A percentile compares a stretch with the other conserved stretches of the same genome.
phyloP scores from a whole-genome alignment of 2,329 filamentous ascomycete genomes.

The Pyrenophora tritici-repentis region DNA sequence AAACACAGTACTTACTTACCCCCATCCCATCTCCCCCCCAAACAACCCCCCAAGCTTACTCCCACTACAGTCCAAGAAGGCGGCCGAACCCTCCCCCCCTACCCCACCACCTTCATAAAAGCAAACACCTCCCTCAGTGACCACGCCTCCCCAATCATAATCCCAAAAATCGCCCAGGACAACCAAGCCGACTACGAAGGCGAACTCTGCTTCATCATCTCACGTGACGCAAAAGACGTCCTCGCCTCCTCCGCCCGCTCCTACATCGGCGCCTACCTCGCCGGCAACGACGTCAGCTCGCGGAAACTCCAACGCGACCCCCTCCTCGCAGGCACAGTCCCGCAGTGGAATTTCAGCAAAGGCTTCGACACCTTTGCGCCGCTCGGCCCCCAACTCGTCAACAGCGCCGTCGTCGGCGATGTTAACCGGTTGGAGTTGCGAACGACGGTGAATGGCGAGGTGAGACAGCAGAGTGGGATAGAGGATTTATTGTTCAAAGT shows the following conservation, averaged over 20 bases:
- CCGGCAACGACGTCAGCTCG: constrained; percentile 61
- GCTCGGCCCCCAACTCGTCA: constrained; percentile 57
- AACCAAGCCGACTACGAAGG: constrained; percentile 52
- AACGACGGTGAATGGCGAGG: constrained; percentile 56
- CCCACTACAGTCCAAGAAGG: constrained; percentile 55
- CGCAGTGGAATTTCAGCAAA: constrained; percentile 63
- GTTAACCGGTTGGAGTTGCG: constrained; percentile 49
- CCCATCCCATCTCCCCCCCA: too few species aligned
- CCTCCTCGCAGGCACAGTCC: constrained; percentile 55
- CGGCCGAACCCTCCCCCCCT: constrained; percentile 56
- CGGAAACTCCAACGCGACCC: constrained; percentile 60
- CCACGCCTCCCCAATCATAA: constrained; percentile 50
- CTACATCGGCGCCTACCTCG: constrained; percentile 60
- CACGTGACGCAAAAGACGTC: constrained; percentile 58
- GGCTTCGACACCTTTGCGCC: constrained; percentile 63
- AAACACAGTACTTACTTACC: constrained; percentile 55
- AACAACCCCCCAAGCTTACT: neutral
- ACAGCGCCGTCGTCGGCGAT: constrained; percentile 50
- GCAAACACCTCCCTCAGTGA: constrained; percentile 48
- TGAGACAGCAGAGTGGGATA: constrained; percentile 56
- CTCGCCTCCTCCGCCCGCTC: constrained; percentile 50
- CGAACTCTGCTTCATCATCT: constrained; percentile 55
- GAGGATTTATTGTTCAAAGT: constrained; percentile 56
- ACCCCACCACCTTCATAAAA: constrained; percentile 59
- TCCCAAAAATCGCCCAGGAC: constrained; percentile 57